Base-by-base conservation (phyloP, 805 yeast genomes). In the Candida insectorum region DNA sequence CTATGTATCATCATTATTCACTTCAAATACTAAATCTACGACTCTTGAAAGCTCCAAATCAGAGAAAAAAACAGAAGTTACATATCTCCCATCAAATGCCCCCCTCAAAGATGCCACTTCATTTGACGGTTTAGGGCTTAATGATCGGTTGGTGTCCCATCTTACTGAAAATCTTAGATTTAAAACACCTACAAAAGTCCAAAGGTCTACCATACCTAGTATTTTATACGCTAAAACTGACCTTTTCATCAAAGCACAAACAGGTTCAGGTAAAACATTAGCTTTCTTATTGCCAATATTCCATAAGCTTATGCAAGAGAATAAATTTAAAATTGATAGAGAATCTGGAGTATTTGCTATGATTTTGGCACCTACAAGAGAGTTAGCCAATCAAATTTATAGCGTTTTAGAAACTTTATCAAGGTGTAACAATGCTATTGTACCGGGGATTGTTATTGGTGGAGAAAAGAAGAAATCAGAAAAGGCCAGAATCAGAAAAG, bases 391-490 rank as follows among this genome's bases (percentile, higher is more conserved):
- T 5, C 99, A 93, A 58, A 88, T 91, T 31, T 83, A 85, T 51
- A 66, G 82, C 5, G 96, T 89, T 3, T 68, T 88, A 39, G 91
- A 85, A 47, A 68, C 77, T 2, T 57, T 93, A 20, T 70, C 81
- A 24, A 72, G 83, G 35, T 77, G 89, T 52, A 82, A 91, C 54
- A 95, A 85, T 52, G 77, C 84, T 58, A 73, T 93, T 26, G 98
- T 94, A 4, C 97, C 98, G 1, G 96, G 97, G 24, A 77, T 89
- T 25, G 95, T 93, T 16, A 88, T 88, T 61, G 99, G 99, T 52
- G 99, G 99, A 41, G 99, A 93, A 56, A 89, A 91, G 73, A 91
- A 91, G 58, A 94, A 93, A 53, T 76, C 95, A 2, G 99, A 93
- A 58, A 93, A 93, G 71, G 97, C 97, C 2, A 68, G 99, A 49